Percentiles rank a stretch among this genome's conserved stretches.
phyloP scores from a whole-genome alignment of 2,329 filamentous ascomycete genomes.

The Ceratocystiopsis minuta region DNA sequence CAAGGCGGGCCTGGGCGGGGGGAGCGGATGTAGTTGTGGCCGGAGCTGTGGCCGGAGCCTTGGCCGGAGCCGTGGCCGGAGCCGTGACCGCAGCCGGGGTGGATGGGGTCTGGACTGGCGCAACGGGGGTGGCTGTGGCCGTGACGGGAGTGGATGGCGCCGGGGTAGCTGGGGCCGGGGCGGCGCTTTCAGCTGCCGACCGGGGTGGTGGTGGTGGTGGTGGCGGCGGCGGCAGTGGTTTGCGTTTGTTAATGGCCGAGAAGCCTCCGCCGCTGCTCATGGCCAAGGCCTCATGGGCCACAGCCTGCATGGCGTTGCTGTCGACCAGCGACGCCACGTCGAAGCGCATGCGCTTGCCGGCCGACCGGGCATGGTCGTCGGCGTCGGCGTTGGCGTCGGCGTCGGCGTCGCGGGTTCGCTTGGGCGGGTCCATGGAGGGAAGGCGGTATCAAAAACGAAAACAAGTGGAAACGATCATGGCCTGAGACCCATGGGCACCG shows the following conservation, averaged over 20 bases:
- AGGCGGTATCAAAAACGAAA: too few species aligned
- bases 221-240: not conserved
- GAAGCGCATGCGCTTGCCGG: slow-evolving; percentile 6
- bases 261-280: slow-evolving; percentile 2
- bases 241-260: slow-evolving; percentile 1
- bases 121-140: too few species aligned
- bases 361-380: not conserved
- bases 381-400: not conserved
- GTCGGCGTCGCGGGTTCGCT: slow-evolving; percentile 6
- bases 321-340: not conserved
- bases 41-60: too few species aligned
- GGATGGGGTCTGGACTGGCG: too few species aligned
- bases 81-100: too few species aligned
- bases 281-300: slow-evolving; percentile 7
- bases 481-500: too few species aligned
- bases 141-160: too few species aligned
- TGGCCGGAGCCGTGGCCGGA: not conserved
- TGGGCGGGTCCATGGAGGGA: slow-evolving; percentile 5
- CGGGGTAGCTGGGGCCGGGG: too few species aligned
- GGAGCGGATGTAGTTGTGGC: too few species aligned
- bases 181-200: too few species aligned
- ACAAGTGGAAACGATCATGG: not conserved
- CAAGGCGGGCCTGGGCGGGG: not conserved
- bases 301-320: slow-evolving; percentile 5
- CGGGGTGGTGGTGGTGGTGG: not conserved